Evolutionary conservation across 257 asterid species (phyloP), one percentile per base, ranked within the genome.

Genomic region (Fraxinus anomala): DNA sequence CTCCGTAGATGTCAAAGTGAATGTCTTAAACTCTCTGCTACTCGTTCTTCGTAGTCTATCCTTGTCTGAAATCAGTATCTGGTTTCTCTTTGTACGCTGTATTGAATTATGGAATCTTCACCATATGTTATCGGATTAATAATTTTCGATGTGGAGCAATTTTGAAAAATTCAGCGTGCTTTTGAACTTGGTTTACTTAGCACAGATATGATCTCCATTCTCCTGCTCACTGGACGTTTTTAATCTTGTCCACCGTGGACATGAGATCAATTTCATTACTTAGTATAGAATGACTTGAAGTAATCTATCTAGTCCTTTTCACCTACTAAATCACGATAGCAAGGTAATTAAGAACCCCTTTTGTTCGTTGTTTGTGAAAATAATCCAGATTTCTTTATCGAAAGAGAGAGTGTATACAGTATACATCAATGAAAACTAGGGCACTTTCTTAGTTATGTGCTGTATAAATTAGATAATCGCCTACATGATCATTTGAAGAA

Each of bases 1-100:
- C 98, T 96, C 67, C 86, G 92, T 19, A 85, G 98, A 73, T 96
- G 99, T 81, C 99, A 96, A 83, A 91, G 90, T 49, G 97, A 96
- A 77, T 96, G 99, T 75, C 98, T 93, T 78, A 88, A 88, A 76
- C 80, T 96, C 74, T 93, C 97, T 26, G 78, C 88, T 75, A 85
- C 96, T 73, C 89, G 77, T 31, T 78, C 86, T 14, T 85, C 81
- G 1, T 85, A 69, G 80, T 73, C 47, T n/a, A 69, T 66, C 12
- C 42, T 40, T 19, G 19, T 10, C 31, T 23, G 68, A 10, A 23
- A 61, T 61, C 51, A 0, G 51, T 12, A 42, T 42, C 7, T 61
- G 14, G 30, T 59, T 59, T 61, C 68, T n/a, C 12, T 5, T 19
- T n/a, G 66, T 19, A 56, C 3, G 66, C 11, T 10, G 24, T 23